Base-by-base conservation (phyloP, 177 flowering plant genomes). In the Vitis hybrid region DNA sequence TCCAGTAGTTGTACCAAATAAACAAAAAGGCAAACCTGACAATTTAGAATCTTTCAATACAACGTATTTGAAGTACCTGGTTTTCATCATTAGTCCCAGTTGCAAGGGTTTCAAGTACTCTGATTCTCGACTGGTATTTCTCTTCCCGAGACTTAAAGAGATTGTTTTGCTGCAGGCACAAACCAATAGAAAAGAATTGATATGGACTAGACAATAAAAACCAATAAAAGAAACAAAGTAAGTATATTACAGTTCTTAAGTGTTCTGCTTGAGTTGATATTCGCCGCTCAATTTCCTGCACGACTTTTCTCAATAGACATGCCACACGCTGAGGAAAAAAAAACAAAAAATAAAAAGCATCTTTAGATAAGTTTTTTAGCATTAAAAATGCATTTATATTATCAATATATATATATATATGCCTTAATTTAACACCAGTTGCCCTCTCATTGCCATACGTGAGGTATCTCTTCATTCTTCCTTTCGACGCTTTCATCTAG, bases 271-370 rank as follows among this genome's bases (percentile, higher is more conserved):
- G 97, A 68, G 86, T 89, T 73, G 95, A 88, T 80, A 87, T 78
- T 6, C 98, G 92, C 20, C 87, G 88, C 77, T 96, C 98, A 80
- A 96, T 90, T 83, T 90, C 98, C 81, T 87, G 97, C 65, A 96
- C 84, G 22, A 92, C 91, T 79, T 84, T 86, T 73, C 87, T 87
- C 78, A 96, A 79, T 20, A 96, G 79, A 72, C 86, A 79, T 18
- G 95, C 91, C 50, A 94, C 88, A 48, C 95, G 89, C 99, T 95
- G 87, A 33, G 29, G 60, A 72, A 26, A 26, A 63, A 20, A 53
- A 57, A 3, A 49, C n/a, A n/a, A 33, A 55, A 7, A 67, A 66
- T 3, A 51, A 20, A 64, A 5, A 39, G 33, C 16, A 29, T n/a
- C 15, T 8, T 12, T 3, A 6, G 16, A n/a, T 63, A 33, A 64